Conservation (phyloP, 2,329 filamentous ascomycete species). For the Clathrospora elynae region DNA sequence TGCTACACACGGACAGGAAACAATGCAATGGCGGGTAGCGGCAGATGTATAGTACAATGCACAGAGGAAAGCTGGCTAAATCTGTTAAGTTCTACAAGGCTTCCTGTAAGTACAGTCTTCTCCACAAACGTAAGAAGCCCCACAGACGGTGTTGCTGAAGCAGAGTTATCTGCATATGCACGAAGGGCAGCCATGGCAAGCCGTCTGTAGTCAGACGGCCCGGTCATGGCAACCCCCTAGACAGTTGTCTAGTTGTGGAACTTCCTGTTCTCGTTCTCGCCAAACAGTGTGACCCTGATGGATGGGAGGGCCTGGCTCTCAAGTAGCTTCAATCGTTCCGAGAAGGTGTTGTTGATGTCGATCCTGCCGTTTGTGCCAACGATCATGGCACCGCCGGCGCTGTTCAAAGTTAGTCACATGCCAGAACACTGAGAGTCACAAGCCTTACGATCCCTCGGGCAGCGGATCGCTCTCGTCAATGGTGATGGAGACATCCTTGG, state of each 20-base stretch:
- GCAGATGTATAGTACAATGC: slow-evolving; percentile 9
- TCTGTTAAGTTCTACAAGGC: slow-evolving; percentile 20
- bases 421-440: accelerated
- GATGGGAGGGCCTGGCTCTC: slow-evolving; percentile 83
- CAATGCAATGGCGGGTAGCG: too few relatives aligned
- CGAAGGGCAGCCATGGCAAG: too few relatives aligned
- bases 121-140: slow-evolving; percentile 4
- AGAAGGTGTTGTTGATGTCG: slow-evolving; percentile 97
- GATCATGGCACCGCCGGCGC: slow-evolving; percentile 81
- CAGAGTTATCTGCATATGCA: neutral
- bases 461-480: slow-evolving; percentile 81
- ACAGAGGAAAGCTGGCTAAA: slow-evolving; percentile 19
- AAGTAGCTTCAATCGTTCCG: slow-evolving; percentile 83
- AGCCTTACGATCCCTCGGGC: slow-evolving; percentile 82
- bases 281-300: slow-evolving; percentile 85
- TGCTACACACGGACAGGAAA: too few relatives aligned
- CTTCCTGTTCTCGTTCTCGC: slow-evolving; percentile 91
- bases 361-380: slow-evolving; percentile 89
- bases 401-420: slow-evolving; percentile 48
- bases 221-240: neutral
- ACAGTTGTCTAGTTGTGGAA: slow-evolving; percentile 75
- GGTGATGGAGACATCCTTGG: slow-evolving; percentile 69
- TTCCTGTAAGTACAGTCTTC: slow-evolving; percentile 8
- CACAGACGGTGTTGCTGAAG: slow-evolving; percentile 3
- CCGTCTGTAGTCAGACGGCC: slow-evolving; percentile 1